Evolutionary conservation across 2,329 filamentous ascomycete species (phyloP).

Genomic region (Aspergillus sp.): DNA sequence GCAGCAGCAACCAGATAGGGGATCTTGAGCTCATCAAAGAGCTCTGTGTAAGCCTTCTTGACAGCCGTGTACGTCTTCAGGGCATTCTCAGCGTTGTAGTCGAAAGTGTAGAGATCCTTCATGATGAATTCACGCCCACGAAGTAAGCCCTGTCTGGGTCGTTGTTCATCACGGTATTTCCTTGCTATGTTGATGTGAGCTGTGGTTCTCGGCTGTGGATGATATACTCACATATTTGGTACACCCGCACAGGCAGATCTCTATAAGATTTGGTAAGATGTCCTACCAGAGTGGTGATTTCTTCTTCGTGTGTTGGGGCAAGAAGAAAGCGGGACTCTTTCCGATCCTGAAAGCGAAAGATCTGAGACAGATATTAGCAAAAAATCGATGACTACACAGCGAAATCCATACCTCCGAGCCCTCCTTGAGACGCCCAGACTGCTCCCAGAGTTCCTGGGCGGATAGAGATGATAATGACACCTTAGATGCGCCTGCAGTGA

Average conservation of each 20-base stretch:
- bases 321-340: constrained; percentile 74
- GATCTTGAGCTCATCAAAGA: constrained; percentile 81
- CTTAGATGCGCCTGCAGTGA: constrained; percentile 69
- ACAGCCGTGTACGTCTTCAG: constrained; percentile 79
- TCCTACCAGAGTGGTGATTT: constrained; percentile 82
- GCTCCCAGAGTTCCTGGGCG: constrained; percentile 78
- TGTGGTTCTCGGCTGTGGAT: not conserved
- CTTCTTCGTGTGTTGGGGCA: constrained; percentile 93
- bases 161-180: constrained; percentile 91
- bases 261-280: constrained; percentile 78
- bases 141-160: constrained; percentile 84
- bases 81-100: constrained; percentile 67
- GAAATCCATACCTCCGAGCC: constrained; percentile 68
- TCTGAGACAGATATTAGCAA: constrained; percentile 46
- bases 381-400: constrained; percentile 10
- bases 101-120: constrained; percentile 98
- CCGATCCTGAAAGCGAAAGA: constrained; percentile 79
- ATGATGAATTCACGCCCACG: constrained; percentile 91
- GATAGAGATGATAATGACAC: constrained; percentile 82
- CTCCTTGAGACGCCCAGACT: constrained; percentile 76
- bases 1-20: constrained; percentile 84
- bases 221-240: constrained; percentile 74
- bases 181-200: constrained; percentile 57
- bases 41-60: constrained; percentile 68
- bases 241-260: constrained; percentile 79